Percentiles rank a stretch among this genome's conserved stretches.
Evolutionary conservation across 192 early-diverging fungal genomes (phyloP).

Genomic region (Bifiguratus adelaidae): DNA sequence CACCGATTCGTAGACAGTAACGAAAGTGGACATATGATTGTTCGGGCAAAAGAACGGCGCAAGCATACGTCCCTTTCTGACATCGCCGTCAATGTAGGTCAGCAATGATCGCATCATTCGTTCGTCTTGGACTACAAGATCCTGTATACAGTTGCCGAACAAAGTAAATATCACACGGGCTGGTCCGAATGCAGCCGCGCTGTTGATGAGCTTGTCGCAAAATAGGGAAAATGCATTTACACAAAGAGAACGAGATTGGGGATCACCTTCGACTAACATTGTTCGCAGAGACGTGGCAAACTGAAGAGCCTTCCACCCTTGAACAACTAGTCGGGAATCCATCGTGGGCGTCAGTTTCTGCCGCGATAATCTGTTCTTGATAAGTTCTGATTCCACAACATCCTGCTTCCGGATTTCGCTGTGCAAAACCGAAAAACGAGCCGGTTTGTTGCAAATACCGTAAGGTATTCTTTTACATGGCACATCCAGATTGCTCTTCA

Average conservation of each 20-base stretch:
- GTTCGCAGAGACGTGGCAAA: not conserved
- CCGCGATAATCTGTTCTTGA: constrained; percentile 18
- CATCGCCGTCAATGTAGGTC: too few species aligned
- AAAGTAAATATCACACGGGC: too few species aligned
- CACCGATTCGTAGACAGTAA: too few species aligned
- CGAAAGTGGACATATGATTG: too few species aligned
- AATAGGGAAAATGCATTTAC: not conserved
- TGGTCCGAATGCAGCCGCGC: too few species aligned
- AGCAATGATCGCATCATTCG: too few species aligned
- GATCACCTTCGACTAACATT: not conserved
- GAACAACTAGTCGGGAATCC: constrained; percentile 15
- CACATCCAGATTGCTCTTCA: constrained; percentile 12
- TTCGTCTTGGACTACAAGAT: too few species aligned
- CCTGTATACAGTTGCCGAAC: too few species aligned
- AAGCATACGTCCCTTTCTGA: too few species aligned
- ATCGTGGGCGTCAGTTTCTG: constrained; percentile 4
- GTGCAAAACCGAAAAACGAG: constrained; percentile 15
- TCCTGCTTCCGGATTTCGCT: constrained; percentile 18
- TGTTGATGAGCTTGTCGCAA: too few species aligned
- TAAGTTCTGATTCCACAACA: constrained; percentile 8
- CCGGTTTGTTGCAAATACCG: constrained; percentile 16
- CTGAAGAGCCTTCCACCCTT: constrained; percentile 1
- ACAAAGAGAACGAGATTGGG: not conserved
- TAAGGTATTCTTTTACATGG: constrained; percentile 25
- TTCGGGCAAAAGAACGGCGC: too few species aligned